Conservation (phyloP, 495 filamentous ascomycete species). For the Neurospora tetrasperma region DNA sequence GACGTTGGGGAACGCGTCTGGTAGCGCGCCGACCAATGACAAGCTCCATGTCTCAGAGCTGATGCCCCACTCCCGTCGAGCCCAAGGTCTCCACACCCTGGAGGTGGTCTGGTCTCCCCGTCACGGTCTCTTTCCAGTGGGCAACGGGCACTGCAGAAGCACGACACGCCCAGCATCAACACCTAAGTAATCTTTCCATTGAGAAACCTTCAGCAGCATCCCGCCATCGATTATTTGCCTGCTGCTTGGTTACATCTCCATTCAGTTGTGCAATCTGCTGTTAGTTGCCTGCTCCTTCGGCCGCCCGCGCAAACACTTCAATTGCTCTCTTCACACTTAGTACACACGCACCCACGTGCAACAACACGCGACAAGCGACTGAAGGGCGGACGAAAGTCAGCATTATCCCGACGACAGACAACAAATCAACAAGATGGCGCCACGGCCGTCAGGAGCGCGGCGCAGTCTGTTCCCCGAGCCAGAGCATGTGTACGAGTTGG, state of each 20-base stretch:
- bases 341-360: not conserved
- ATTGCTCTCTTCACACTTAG: not conserved
- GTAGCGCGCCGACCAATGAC: slow-evolving; percentile 8
- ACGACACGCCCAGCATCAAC: not conserved
- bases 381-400: not conserved
- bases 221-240: too few relatives aligned
- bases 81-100: not conserved
- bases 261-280: too few relatives aligned
- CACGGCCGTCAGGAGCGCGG: slow-evolving; percentile 26
- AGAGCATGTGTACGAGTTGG: slow-evolving; percentile 39
- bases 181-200: too few relatives aligned
- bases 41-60: not conserved
- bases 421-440: slow-evolving; percentile 20
- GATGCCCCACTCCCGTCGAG: not conserved
- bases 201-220: too few relatives aligned
- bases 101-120: not conserved
- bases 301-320: not conserved
- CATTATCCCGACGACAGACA: not conserved
- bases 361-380: not conserved
- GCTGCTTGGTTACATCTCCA: too few relatives aligned
- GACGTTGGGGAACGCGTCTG: slow-evolving; percentile 3
- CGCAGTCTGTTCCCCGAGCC: slow-evolving; percentile 24
- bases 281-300: not conserved
- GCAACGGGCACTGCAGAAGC: not conserved
- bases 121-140: not conserved